Evolutionary conservation across 257 asterid species (phyloP).

Genomic region (Nicotiana attenuata): DNA sequence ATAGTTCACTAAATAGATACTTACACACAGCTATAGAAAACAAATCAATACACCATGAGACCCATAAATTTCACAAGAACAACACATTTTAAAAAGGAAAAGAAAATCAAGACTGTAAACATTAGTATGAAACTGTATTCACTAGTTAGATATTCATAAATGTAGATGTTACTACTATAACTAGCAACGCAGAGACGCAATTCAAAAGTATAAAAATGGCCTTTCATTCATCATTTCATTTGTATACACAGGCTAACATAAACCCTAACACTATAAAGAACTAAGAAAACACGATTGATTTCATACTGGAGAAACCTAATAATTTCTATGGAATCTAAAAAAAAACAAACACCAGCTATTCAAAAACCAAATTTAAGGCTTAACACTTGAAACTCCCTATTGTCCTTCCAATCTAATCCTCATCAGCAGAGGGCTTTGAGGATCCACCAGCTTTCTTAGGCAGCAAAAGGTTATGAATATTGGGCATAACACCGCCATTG

Average conservation of each 20-base stretch:
- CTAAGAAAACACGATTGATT: neutral
- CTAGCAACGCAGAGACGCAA: neutral
- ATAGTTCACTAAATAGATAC: neutral
- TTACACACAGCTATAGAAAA: neutral
- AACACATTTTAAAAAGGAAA: neutral
- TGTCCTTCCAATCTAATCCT: constrained; percentile 32
- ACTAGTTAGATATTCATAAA: neutral
- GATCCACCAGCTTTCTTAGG: constrained; percentile 70
- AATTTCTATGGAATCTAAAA: neutral
- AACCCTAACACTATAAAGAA: neutral
- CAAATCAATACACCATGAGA: neutral
- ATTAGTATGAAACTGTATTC: neutral
- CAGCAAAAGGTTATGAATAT: constrained; percentile 73
- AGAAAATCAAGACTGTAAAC: too few species aligned
- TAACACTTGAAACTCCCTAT: neutral
- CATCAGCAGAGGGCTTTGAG: constrained; percentile 48
- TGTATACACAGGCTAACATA: constrained; percentile 21
- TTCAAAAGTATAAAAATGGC: neutral
- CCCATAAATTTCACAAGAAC: neutral
- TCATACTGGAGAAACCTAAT: neutral
- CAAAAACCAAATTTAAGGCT: neutral
- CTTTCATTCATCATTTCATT: constrained; percentile 11
- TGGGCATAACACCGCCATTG: constrained; percentile 87
- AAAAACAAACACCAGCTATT: neutral
- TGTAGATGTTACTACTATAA: neutral